phyloP scores from a whole-genome alignment of 208 protist genomes.

The Trypanosoma cruzi region DNA sequence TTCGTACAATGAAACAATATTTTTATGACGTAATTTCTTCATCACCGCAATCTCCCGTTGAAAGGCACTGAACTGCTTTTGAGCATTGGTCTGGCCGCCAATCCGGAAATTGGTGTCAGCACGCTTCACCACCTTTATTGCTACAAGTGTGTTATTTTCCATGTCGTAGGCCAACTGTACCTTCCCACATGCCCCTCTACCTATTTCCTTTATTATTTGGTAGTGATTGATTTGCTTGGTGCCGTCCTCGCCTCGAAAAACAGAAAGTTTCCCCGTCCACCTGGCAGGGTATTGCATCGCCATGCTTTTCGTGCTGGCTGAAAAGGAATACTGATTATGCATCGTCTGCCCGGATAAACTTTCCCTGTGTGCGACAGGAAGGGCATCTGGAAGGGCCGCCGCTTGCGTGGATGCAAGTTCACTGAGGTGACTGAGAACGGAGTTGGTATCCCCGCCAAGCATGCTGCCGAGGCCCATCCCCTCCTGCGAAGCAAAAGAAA shows the following conservation, averaged over 20 bases:
- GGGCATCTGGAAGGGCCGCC: neutral
- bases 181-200: conserved; percentile 63
- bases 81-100: conserved; percentile 30
- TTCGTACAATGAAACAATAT: conserved; percentile 95
- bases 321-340: neutral
- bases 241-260: conserved; percentile 20
- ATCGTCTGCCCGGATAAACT: neutral
- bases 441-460: neutral
- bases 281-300: neutral
- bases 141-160: conserved; percentile 44
- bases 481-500: neutral
- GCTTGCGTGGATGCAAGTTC: neutral
- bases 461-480: neutral
- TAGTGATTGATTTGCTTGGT: conserved; percentile 77
- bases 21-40: conserved; percentile 95
- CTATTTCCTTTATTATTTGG: conserved; percentile 69
- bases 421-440: conserved; percentile 10
- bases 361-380: neutral
- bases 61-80: conserved; percentile 45
- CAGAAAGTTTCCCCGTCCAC: conserved; percentile 23
- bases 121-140: conserved; percentile 76
- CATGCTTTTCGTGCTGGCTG: conserved; percentile 9
- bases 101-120: conserved; percentile 26
- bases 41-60: conserved; percentile 94
- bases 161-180: conserved; percentile 67